Evolutionary conservation across 2,329 filamentous ascomycete species (phyloP).

Genomic region (Colletotrichum filicis): DNA sequence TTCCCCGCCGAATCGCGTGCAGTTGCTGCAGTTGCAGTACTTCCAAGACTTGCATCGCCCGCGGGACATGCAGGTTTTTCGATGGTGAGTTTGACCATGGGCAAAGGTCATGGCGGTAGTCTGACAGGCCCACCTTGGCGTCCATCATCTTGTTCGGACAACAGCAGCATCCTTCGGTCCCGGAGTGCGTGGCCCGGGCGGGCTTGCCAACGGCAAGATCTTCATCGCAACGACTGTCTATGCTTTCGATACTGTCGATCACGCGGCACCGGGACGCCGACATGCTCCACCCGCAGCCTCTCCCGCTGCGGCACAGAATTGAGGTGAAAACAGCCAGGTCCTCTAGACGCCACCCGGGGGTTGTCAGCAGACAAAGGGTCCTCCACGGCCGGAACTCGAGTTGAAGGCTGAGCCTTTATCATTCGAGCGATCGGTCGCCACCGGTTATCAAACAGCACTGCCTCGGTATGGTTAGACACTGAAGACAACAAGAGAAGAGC

Average conservation of each 20-base stretch:
- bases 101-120: conserved; percentile 11
- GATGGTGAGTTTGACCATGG: conserved; percentile 18
- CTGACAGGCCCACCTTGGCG: conserved; percentile 28
- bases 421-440: background rate
- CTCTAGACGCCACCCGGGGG: background rate
- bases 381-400: background rate
- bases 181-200: background rate
- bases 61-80: background rate
- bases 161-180: background rate
- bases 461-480: background rate
- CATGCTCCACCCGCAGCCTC: conserved; percentile 10
- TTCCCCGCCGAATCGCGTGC: background rate
- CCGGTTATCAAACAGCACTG: background rate
- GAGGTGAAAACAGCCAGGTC: background rate
- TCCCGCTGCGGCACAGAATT: background rate
- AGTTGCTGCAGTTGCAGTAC: background rate
- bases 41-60: background rate
- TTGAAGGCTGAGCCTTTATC: background rate
- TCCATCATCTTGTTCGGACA: conserved; percentile 8
- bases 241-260: background rate
- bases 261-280: conserved; percentile 4
- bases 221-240: background rate
- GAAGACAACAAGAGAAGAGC: background rate
- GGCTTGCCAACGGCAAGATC: background rate
- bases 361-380: background rate